These are phyloP conservation scores for Lenzites betulinus DNA, from an alignment of 768 basidiomycete genomes.

Conservation along the genomic window DNA sequence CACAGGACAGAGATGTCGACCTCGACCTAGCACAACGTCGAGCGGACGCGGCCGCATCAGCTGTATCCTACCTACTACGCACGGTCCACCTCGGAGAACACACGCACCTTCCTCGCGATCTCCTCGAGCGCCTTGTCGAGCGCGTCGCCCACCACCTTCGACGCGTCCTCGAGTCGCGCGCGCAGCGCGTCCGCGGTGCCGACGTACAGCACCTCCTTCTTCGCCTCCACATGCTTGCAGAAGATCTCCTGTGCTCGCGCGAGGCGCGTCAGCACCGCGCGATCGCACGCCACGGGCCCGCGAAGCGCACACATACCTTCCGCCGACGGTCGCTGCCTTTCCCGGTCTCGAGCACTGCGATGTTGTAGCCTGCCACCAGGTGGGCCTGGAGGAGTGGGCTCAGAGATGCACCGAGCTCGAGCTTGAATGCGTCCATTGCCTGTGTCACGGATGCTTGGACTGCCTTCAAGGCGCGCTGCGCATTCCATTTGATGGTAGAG, in stretches of 20 bases:
- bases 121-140: not conserved
- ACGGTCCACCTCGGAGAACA: no score
- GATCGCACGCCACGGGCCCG: no score
- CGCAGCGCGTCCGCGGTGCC: not conserved
- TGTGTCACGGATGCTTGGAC: not conserved
- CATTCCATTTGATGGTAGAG: not conserved
- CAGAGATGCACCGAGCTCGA: conserved; percentile 24
- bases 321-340: conserved; percentile 57
- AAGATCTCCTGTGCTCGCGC: not conserved
- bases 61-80: no score
- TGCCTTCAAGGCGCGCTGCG: not conserved
- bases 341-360: conserved; percentile 53
- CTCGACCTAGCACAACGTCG: not conserved
- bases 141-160: not conserved
- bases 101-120: not conserved
- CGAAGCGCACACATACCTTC: conserved; percentile 50
- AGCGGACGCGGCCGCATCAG: not conserved
- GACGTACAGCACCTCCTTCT: not conserved
- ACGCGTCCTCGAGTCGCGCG: not conserved
- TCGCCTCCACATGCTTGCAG: not conserved
- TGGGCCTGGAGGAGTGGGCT: conserved; percentile 57
- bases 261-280: not conserved
- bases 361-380: conserved; percentile 50
- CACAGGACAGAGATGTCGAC: not conserved
- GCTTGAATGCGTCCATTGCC: conserved; percentile 16